Evolutionary conservation across 805 yeast species (phyloP).

Genomic region (Hanseniaspora mollemarum): DNA sequence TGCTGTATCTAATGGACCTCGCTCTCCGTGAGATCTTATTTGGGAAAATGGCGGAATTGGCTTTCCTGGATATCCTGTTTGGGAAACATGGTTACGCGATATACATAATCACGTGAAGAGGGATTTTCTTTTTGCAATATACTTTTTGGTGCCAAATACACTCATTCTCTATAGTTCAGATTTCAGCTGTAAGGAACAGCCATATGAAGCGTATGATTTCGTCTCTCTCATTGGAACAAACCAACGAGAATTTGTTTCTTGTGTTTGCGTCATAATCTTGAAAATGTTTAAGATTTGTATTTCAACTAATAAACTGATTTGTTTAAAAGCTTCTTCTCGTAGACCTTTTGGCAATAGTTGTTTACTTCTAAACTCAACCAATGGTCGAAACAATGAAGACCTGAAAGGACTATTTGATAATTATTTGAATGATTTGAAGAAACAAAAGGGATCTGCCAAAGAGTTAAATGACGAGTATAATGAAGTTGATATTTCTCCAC

Average conservation of each 20-base stretch:
- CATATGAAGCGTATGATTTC: too few relatives aligned
- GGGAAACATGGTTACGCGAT: too few relatives aligned
- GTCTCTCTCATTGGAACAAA: too few relatives aligned
- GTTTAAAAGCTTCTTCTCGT: not conserved
- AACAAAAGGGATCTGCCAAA: not conserved
- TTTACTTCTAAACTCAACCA: not conserved
- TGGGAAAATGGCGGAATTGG: not conserved
- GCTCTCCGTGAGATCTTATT: not conserved
- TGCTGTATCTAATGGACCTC: not conserved
- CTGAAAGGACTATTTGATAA: not conserved
- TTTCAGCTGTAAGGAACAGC: too few relatives aligned
- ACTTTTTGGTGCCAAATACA: too few relatives aligned
- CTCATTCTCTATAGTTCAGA: too few relatives aligned
- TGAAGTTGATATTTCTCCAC: not conserved
- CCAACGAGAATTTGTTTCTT: too few relatives aligned
- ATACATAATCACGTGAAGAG: too few relatives aligned
- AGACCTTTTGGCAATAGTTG: not conserved
- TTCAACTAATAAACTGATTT: too few relatives aligned
- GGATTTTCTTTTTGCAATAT: too few relatives aligned
- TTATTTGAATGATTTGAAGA: not conserved
- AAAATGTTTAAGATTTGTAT: too few relatives aligned
- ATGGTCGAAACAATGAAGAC: not conserved
- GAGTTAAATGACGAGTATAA: not conserved
- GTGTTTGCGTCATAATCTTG: too few relatives aligned
- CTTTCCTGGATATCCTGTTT: not conserved